Percentiles rank a stretch among this genome's conserved stretches.
phyloP scores from a whole-genome alignment of 768 basidiomycete species.

The Lactarius quietus region DNA sequence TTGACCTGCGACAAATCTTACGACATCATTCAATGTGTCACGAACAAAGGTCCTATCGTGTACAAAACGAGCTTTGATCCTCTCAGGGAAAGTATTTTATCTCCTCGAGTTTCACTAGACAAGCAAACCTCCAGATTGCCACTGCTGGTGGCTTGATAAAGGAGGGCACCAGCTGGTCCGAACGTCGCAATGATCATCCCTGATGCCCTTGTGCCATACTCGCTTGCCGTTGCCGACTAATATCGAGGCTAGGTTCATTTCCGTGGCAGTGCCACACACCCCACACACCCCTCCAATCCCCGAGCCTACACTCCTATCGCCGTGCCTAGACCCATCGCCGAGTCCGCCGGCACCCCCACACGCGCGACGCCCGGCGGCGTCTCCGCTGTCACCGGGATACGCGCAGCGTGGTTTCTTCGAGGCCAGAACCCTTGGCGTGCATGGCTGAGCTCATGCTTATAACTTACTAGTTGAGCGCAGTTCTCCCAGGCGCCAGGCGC shows the following conservation, averaged over 20 bases:
- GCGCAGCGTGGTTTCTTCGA: background rate
- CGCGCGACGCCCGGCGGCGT: background rate
- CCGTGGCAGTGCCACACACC: background rate
- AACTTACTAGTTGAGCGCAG: conserved; percentile 52
- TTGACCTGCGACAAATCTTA: background rate
- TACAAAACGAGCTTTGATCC: background rate
- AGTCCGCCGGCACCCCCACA: background rate
- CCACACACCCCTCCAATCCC: background rate
- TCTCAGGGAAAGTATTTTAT: background rate
- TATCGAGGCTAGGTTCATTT: background rate
- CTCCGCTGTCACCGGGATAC: background rate
- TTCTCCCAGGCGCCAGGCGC: conserved; percentile 56
- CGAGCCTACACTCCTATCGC: background rate
- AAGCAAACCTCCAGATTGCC: background rate
- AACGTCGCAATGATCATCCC: background rate
- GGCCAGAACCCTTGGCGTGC: conserved; percentile 15
- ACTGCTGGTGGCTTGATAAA: background rate
- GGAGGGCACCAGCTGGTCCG: background rate
- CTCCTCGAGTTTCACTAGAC: background rate
- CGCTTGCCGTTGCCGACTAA: background rate
- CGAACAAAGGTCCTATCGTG: background rate
- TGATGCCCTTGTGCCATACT: background rate
- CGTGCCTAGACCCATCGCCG: background rate
- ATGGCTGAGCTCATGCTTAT: conserved; percentile 38
- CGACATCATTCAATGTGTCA: background rate